Evolutionary conservation across 768 basidiomycete species (phyloP), one percentile per base, ranked within the genome.

Genomic region (Podaxis sp.): DNA sequence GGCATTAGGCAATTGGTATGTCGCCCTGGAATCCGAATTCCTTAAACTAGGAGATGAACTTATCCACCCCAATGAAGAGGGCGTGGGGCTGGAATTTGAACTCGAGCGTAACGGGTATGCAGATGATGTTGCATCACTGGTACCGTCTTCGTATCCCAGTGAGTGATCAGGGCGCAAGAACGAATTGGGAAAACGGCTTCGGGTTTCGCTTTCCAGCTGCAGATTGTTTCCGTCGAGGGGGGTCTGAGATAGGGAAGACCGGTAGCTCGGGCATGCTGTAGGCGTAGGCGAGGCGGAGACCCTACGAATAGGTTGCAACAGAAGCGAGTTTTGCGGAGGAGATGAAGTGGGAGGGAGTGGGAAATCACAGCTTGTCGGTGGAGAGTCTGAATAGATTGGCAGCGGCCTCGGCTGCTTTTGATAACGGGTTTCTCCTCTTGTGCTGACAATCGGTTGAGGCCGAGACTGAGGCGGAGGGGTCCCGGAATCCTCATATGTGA

Each of bases 91-190:
- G 24, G 65, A 62, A 30, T 40, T 59, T 2, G 65, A 66, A 9
- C 19, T 63, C 9, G 65, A 63, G n/a, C 57, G 65, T 3, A 63
- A 60, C 4, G 65, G 63, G 49, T 63, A 66, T 13, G 36, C 13
- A 24, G 40, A 57, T n/a, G 49, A 42, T 30, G 26, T 12, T 52
- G 15, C 17, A 9, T 58, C 57, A 19, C 26, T 57, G 38, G 15
- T n/a, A 12, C 57, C 17, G 15, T 44, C 26, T 48, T 4, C 57
- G n/a, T 48, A 26, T 15, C 3, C 11, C 8, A 33, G 57, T 2
- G 2, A n/a, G 30, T 30, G n/a, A 19, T 17, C 44, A 17, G 39
- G 26, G 26, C 4, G 30, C 19, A 38, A 54, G 36, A 33, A 54
- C 24, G 15, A 28, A 36, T 6, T 36, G 15, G 12, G 53, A 13